phyloP scores from a whole-genome alignment of 1,284 basidiomycete genomes.

The Cystobasidium sp. region DNA sequence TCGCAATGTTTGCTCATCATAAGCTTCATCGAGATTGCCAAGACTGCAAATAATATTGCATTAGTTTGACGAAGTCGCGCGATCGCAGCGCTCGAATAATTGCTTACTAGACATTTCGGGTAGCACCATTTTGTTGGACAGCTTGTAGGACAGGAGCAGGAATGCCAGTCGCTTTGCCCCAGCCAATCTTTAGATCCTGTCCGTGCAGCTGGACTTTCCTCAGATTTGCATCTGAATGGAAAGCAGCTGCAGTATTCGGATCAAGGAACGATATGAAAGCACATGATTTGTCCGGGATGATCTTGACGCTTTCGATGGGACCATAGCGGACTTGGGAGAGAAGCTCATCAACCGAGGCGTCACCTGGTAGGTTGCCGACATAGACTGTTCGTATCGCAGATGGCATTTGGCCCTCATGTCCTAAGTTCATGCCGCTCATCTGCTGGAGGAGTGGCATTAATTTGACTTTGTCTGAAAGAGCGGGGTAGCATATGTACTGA shows the following conservation, averaged over 20 bases:
- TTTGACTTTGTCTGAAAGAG: no score
- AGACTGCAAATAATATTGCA: slow-evolving; percentile 58
- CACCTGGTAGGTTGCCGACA: slow-evolving; percentile 93
- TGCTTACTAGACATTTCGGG: slow-evolving; percentile 77
- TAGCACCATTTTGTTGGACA: slow-evolving; percentile 86
- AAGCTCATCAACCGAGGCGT: slow-evolving; percentile 94
- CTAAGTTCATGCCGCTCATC: slow-evolving; percentile 19
- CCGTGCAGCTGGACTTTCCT: slow-evolving; percentile 88
- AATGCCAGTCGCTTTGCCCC: slow-evolving; percentile 89
- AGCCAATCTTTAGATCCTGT: slow-evolving; percentile 92
- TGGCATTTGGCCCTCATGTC: slow-evolving; percentile 1
- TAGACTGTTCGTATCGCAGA: slow-evolving; percentile 75
- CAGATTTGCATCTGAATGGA: slow-evolving; percentile 91
- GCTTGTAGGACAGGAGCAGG: slow-evolving; percentile 80
- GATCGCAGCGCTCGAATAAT: no score
- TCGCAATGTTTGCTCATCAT: slow-evolving; percentile 84
- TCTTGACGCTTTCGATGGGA: slow-evolving; percentile 90
- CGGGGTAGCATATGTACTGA: slow-evolving; percentile 4
- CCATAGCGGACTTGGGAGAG: slow-evolving; percentile 98
- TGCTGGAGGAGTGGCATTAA: background rate
- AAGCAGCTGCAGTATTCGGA: slow-evolving; percentile 83
- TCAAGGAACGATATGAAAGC: slow-evolving; percentile 98
- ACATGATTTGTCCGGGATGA: slow-evolving; percentile 96
- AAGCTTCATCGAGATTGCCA: slow-evolving; percentile 81
- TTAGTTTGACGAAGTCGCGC: background rate